A percentile compares a stretch with the other conserved stretches of the same genome.
phyloP scores from a whole-genome alignment of 768 basidiomycete genomes.

The Tylopilus sp. region DNA sequence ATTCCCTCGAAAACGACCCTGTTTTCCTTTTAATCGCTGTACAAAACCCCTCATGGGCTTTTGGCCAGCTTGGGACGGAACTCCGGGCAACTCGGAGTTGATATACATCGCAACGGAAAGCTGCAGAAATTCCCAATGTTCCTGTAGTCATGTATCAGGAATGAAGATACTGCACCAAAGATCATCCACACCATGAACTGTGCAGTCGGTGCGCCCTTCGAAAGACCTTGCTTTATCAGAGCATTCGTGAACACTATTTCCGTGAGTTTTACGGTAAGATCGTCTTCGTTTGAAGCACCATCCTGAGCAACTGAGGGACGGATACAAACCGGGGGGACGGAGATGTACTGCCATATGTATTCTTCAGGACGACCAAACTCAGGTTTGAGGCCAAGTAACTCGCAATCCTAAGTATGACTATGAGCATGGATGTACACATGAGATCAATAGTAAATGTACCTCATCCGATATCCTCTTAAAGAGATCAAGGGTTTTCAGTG shows the following conservation, averaged over 20 bases:
- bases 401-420: constrained; percentile 70
- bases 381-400: constrained; percentile 88
- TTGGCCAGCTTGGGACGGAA: constrained; percentile 80
- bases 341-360: constrained; percentile 98
- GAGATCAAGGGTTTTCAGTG: constrained; percentile 87
- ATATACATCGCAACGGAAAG: constrained; percentile 96
- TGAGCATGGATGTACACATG: background rate
- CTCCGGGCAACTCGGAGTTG: constrained; percentile 94
- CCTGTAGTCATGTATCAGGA: constrained; percentile 42
- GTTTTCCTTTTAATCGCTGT: constrained; percentile 97
- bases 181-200: constrained; percentile 71
- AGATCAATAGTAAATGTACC: constrained; percentile 37
- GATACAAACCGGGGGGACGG: constrained; percentile 96
- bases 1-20: constrained; percentile 97
- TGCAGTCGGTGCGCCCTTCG: constrained; percentile 82
- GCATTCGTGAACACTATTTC: constrained; percentile 96
- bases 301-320: constrained; percentile 97
- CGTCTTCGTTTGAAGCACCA: constrained; percentile 97
- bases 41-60: constrained; percentile 98
- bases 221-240: constrained; percentile 84
- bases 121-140: constrained; percentile 98
- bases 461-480: constrained; percentile 92
- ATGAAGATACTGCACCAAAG: background rate
- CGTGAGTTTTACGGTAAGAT: constrained; percentile 93
- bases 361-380: constrained; percentile 91